Percentiles rank a stretch among this genome's conserved stretches.
Evolutionary conservation across 1,139 yeast species (phyloP).

Genomic region (Sugiyamaella japonica): DNA sequence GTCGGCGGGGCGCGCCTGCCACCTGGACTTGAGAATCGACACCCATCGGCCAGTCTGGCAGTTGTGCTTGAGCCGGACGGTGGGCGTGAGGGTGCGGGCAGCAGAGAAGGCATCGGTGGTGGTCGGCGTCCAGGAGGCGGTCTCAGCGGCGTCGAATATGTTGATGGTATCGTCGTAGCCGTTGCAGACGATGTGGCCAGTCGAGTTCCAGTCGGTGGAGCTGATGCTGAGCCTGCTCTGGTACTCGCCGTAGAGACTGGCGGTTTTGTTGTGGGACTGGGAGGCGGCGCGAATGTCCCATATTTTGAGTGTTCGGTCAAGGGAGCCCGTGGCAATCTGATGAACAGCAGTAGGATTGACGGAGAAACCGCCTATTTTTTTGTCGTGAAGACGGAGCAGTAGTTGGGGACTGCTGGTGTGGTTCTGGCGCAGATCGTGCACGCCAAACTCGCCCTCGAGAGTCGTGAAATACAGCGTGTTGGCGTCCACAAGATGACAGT

Average conservation of each 20-base stretch:
- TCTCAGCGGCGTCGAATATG: conserved; percentile 49
- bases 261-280: conserved; percentile 48
- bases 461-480: conserved; percentile 72
- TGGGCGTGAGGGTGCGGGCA: conserved; percentile 49
- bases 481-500: conserved; percentile 56
- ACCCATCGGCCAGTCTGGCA: conserved; percentile 98
- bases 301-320: conserved; percentile 76
- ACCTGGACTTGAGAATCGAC: conserved; percentile 78
- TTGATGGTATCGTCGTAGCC: conserved; percentile 87
- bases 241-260: conserved; percentile 62
- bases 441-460: conserved; percentile 71
- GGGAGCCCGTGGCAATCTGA: conserved; percentile 81
- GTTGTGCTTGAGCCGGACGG: conserved; percentile 70
- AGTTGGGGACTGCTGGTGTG: conserved; percentile 26
- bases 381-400: conserved; percentile 69
- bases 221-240: conserved; percentile 77
- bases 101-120: conserved; percentile 21
- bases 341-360: conserved; percentile 62
- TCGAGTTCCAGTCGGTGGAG: conserved; percentile 78
- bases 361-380: conserved; percentile 86
- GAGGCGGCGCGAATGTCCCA: conserved; percentile 77
- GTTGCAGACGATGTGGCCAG: conserved; percentile 79
- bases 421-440: conserved; percentile 57
- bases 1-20: conserved; percentile 73
- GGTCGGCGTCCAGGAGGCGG: conserved; percentile 28